Conservation (phyloP, 441 rosid species). For the Bocquillonia castaneifolia region DNA sequence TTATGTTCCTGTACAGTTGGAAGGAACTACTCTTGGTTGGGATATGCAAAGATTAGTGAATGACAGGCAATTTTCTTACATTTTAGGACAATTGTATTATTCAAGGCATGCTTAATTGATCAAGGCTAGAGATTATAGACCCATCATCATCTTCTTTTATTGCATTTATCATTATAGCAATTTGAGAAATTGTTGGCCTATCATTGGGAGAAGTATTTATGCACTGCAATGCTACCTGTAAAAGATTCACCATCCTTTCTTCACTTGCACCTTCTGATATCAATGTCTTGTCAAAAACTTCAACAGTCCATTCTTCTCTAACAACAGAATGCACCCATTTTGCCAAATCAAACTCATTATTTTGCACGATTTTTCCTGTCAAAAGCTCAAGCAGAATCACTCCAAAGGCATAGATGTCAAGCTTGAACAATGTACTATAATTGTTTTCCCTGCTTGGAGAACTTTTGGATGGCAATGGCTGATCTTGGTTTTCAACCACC, state of each 20-base stretch:
- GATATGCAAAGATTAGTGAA: neutral
- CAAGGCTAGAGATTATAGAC: slow-evolving; percentile 31
- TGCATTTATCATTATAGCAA: slow-evolving; percentile 33
- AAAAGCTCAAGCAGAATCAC: slow-evolving; percentile 63
- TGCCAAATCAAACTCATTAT: slow-evolving; percentile 39
- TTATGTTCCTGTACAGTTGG: neutral
- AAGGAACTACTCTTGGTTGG: neutral
- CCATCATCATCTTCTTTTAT: slow-evolving; percentile 52
- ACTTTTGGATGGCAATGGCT: slow-evolving; percentile 18
- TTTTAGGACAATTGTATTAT: neutral
- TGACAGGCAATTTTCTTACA: neutral
- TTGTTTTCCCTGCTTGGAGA: neutral
- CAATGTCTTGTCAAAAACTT: slow-evolving; percentile 52
- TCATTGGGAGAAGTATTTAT: slow-evolving; percentile 30
- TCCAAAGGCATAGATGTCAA: slow-evolving; percentile 40
- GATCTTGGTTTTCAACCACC: slow-evolving; percentile 32
- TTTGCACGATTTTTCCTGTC: slow-evolving; percentile 48
- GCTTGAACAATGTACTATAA: slow-evolving; percentile 26
- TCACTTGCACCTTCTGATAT: slow-evolving; percentile 42
- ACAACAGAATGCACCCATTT: slow-evolving; percentile 57
- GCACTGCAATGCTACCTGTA: slow-evolving; percentile 56
- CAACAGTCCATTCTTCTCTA: slow-evolving; percentile 61
- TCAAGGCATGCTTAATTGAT: slow-evolving; percentile 8
- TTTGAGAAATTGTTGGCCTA: slow-evolving; percentile 38
- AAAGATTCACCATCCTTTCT: slow-evolving; percentile 51